Evolutionary conservation across 73 alveolate genomes (phyloP), one percentile per base, ranked within the genome.

Genomic region (Breviolum minutum): DNA sequence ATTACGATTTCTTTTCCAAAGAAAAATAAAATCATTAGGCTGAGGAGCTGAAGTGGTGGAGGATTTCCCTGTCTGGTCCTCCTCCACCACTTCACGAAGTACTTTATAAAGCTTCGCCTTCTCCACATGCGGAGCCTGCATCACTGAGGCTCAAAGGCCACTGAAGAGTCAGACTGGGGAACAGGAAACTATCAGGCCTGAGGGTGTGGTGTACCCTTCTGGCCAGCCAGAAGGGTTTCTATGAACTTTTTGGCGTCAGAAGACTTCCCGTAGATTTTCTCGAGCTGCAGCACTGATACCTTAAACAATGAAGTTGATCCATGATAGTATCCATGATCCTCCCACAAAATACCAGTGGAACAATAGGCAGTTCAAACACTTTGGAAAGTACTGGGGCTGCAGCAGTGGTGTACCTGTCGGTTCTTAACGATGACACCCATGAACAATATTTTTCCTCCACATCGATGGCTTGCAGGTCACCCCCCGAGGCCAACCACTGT

Each of bases 211-310:
- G 90, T 81, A 9, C 90, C 90, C 8, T 7, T 12, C 22, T 81
- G 90, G 9, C 90, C 90, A 5, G 90, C 66, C 6, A 40, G 8
- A 7, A 32, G 71, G 27, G 90, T 20, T 8, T 6, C 29, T 68
- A 32, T 81, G 70, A 81, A 40, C 7, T 6, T 5, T 11, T 40
- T 27, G 30, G 90, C 29, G 5, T 81, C 70, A 8, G 69, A 7
- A 12, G 87, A 77, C 22, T n/a, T 77, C 29, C 87, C 87, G 26
- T 77, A 77, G 63, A 77, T 77, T n/a, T 77, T 77, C 63, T 77
- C 87, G 29, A 77, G 63, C 63, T 77, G 87, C 29, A 77, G 7
- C 14, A 19, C 26, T 6, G 87, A n/a, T 14, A 77, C 87, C 87
- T 77, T 9, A n/a, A n/a, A n/a, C n/a, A 26, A 13, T 74, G 84